phyloP scores from a whole-genome alignment of 345 rosid species.

The Populus euphratica region DNA sequence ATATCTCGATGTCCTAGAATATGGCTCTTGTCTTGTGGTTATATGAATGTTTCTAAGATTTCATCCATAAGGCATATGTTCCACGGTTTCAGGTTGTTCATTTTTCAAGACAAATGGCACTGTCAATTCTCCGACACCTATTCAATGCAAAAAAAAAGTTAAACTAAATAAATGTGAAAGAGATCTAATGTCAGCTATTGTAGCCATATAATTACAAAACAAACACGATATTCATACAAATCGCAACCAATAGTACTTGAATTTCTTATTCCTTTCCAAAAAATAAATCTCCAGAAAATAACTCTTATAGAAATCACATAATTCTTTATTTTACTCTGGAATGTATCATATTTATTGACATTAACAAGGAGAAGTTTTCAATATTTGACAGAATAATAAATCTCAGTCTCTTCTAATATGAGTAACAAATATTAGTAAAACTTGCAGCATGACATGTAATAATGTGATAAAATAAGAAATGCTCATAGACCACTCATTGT shows the following conservation, averaged over 20 bases:
- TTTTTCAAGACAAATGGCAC: conserved; percentile 6
- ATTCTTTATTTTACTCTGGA: not conserved
- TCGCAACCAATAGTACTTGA: not conserved
- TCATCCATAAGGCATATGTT: conserved; percentile 4
- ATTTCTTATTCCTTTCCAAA: not conserved
- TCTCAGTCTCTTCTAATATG: not conserved
- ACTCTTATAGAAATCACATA: not conserved
- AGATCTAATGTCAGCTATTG: not conserved
- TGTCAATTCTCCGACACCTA: conserved; percentile 20
- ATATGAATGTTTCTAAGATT: conserved; percentile 8
- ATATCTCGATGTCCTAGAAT: conserved; percentile 1
- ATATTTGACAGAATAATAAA: not conserved
- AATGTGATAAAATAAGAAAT: not conserved
- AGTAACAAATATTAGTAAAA: not conserved
- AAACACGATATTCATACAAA: not conserved
- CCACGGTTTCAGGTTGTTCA: conserved; percentile 9
- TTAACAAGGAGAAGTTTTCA: not conserved
- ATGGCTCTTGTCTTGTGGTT: conserved; percentile 11
- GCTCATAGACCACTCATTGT: not conserved
- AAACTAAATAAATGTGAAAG: not conserved
- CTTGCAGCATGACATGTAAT: not conserved
- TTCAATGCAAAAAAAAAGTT: conserved; percentile 9
- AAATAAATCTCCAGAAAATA: not conserved
- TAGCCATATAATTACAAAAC: not conserved
- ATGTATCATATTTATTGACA: not conserved